Base-by-base conservation (phyloP, 495 filamentous ascomycete genomes). In the Stereocaulon alpinum region DNA sequence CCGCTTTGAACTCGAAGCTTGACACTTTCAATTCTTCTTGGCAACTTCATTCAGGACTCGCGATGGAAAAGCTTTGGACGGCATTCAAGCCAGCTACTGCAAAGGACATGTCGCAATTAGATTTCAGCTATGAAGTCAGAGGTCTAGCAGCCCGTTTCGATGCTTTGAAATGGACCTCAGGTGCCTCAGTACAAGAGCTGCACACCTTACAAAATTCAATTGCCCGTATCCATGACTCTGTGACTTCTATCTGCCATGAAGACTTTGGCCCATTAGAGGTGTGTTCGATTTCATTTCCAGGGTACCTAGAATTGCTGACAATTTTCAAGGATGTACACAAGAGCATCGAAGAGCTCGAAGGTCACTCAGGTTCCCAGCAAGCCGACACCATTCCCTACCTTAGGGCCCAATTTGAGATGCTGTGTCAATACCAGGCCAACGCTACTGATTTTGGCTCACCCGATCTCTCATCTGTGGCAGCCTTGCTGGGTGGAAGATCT, bases 41-140 rank as follows among this genome's bases (percentile, higher is more conserved):
- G 75, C 81, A 84, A 47, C 72, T 93, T 7, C 80, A 74, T 0
- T 91, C 83, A 3, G 91, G 91, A 2, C 77, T 89, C 18, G 84
- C 82, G 61, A 95, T 97, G 89, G 88, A 95, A 67, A 71, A 70
- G 29, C 76, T 97, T 1, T 98, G 93, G 93, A 77, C 78, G 41
- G 62, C 71, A 0, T 82, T 92, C 63, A 79, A 83, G 63, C 90
- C 91, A 14, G 72, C 76, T 6, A 82, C 87, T 5, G 76, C 83
- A 27, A 66, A 72, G 22, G 80, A 78, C 27, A 70, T 81, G 34
- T 53, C 66, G 6, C 76, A 79, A 40, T 69, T 87, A 47, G 59
- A 71, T 14, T 73, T 78, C 7, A 69, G 85, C 15, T 61, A 80
- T 12, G 72, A 80, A 17, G 69, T 95, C 65, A 86, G 92, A 67